Conservation (phyloP, 176 grass and related monocot species). For the Pharus latifolius region DNA sequence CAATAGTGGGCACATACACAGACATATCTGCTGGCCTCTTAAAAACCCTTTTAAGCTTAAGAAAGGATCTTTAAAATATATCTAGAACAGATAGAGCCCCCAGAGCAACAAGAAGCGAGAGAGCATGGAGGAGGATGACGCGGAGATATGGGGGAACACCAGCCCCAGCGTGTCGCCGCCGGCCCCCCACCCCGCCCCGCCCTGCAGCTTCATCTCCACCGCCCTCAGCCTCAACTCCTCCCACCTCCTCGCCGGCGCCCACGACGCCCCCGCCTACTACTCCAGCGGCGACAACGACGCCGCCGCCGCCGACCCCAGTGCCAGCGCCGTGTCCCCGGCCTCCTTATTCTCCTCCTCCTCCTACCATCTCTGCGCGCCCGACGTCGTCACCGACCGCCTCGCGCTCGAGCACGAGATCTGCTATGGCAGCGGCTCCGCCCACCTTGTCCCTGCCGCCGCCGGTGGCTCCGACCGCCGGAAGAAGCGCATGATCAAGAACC, state of each 20-base stretch:
- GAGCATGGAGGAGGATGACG: conserved; percentile 29
- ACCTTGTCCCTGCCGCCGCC: neutral
- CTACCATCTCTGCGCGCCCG: neutral
- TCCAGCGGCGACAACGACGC: neutral
- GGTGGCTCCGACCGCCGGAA: conserved; percentile 21
- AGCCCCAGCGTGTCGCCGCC: conserved; percentile 27
- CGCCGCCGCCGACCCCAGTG: conserved; percentile 4
- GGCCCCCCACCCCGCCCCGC: neutral
- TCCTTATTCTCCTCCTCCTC: neutral
- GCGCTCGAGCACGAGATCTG: conserved; percentile 15
- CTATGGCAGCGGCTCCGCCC: neutral
- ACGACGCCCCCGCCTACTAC: neutral
- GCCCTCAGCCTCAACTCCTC: conserved; percentile 39
- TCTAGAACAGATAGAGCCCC: too few relatives aligned
- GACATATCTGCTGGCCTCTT: too few relatives aligned
- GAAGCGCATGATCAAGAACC: conserved; percentile 76
- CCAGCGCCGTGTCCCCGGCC: neutral
- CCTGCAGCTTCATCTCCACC: conserved; percentile 15
- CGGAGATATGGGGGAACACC: conserved; percentile 32
- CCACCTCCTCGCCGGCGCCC: neutral
- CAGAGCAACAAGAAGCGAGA: neutral
- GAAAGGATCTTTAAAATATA: too few relatives aligned
- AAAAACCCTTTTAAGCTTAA: too few relatives aligned
- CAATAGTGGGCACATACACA: too few relatives aligned
- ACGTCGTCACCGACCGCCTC: neutral